Conservation (phyloP, 306 rosid genomes). For the Cotoneaster glaucophyllus region DNA sequence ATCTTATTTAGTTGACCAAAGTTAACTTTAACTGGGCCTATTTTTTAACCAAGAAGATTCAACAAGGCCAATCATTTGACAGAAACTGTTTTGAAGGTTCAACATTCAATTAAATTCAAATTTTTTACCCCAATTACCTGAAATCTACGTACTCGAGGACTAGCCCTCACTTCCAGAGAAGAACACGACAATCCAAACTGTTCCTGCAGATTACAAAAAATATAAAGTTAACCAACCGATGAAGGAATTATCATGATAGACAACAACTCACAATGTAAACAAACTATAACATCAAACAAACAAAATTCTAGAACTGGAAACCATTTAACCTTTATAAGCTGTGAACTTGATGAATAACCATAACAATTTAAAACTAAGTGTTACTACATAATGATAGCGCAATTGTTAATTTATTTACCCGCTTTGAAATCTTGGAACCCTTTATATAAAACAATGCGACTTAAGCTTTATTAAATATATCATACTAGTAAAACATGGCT, state of each 20-base stretch:
- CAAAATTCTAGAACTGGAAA: neutral
- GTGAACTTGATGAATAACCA: neutral
- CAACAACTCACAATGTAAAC: neutral
- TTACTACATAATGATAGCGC: neutral
- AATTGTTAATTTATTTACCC: neutral
- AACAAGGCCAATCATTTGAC: neutral
- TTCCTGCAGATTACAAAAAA: slow-evolving; percentile 39
- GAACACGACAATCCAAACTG: slow-evolving; percentile 50
- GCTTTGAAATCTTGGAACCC: neutral
- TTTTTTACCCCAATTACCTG: slow-evolving; percentile 45
- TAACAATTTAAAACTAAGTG: neutral
- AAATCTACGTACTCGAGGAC: slow-evolving; percentile 61
- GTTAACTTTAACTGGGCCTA: neutral
- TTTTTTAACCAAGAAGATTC: neutral
- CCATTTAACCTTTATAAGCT: neutral
- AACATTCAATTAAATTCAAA: neutral
- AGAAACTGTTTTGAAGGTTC: neutral
- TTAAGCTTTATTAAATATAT: neutral
- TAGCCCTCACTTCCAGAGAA: slow-evolving; percentile 36
- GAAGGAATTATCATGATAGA: neutral
- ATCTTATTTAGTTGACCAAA: neutral
- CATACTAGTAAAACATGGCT: neutral
- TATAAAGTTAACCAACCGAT: slow-evolving; percentile 13
- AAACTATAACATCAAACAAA: neutral
- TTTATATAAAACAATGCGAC: neutral